Evolutionary conservation across 2,329 filamentous ascomycete genomes (phyloP), one percentile per base, ranked within the genome.

Genomic region (Venturiaceae sp.): DNA sequence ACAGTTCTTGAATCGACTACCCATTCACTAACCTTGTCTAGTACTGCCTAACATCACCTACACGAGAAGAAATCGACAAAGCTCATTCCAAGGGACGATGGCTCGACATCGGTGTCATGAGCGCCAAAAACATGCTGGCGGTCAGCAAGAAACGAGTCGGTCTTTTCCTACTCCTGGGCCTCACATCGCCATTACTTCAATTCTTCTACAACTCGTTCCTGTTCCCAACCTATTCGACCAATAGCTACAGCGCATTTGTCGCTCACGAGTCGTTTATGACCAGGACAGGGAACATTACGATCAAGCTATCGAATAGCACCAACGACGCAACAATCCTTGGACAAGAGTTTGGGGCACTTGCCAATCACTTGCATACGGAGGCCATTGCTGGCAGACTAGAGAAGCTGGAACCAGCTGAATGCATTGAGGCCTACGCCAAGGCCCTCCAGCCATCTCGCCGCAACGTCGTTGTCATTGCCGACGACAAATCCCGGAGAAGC

Each of bases 11-110:
- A 3, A 2, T n/a, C 21, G 9, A 8, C 14, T 23, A 23, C n/a
- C 11, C 23, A 7, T 7, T 19, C 7, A 30, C 47, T 58, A 11
- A 58, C 28, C 11, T 5, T 19, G n/a, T 53, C 9, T 32, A 59
- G 58, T 59, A 83, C 60, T 70, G 75, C 21, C 65, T 83, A 13
- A 73, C 68, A 13, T 73, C 79, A 0, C 80, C 80, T 0, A 81
- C 76, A 0, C 67, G 80, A 26, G 60, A 64, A 8, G 77, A 82
- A 41, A 65, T 82, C 11, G 75, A 83, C 53, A 62, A 61, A 14
- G 78, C 77, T 0, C 80, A 83, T 66, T 54, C 61, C 0, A 62
- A 64, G 52, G 66, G 69, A 1, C 66, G 63, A 16, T 76, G 73
- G 72, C 64, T 80, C 1, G 73, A 77, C 34, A 74, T 80, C 47